A percentile compares a stretch with the other conserved stretches of the same genome.
Evolutionary conservation across 2,329 filamentous ascomycete genomes (phyloP).

Genomic region (Verticillium zaregamsianum): DNA sequence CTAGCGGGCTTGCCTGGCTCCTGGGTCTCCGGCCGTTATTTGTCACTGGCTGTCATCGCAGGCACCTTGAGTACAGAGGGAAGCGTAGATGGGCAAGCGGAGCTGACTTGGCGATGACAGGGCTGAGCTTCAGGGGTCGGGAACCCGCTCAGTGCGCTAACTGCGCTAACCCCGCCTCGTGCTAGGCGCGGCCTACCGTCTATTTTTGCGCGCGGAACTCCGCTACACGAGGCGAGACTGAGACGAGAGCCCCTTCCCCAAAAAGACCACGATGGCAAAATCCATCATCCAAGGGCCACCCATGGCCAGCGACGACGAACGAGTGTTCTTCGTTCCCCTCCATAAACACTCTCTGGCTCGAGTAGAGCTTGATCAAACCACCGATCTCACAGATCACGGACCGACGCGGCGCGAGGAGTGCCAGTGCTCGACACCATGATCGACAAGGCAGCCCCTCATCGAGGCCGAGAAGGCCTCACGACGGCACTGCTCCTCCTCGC

Average conservation of each 20-base stretch:
- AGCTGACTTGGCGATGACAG: background rate
- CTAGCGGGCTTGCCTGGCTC: no score
- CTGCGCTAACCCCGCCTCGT: background rate
- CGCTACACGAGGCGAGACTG: background rate
- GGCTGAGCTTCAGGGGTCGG: background rate
- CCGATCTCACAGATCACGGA: background rate
- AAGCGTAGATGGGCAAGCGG: background rate
- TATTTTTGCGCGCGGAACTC: background rate
- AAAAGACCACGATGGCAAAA: background rate
- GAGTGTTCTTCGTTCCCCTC: background rate
- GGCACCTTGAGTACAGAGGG: background rate
- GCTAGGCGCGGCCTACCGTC: background rate
- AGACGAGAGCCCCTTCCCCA: background rate
- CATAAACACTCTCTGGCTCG: background rate
- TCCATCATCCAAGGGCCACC: background rate
- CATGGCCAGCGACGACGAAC: background rate
- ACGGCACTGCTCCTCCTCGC: conserved; percentile 1
- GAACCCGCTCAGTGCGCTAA: background rate
- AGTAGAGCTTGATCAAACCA: background rate
- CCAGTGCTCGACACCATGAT: background rate
- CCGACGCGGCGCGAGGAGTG: no score
- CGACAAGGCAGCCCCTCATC: background rate
- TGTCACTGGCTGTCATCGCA: background rate
- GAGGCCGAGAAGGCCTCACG: background rate
- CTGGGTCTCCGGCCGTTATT: background rate